Base-by-base conservation (phyloP, 176 grass and related monocot species). In the Oropetium thomaeum region DNA sequence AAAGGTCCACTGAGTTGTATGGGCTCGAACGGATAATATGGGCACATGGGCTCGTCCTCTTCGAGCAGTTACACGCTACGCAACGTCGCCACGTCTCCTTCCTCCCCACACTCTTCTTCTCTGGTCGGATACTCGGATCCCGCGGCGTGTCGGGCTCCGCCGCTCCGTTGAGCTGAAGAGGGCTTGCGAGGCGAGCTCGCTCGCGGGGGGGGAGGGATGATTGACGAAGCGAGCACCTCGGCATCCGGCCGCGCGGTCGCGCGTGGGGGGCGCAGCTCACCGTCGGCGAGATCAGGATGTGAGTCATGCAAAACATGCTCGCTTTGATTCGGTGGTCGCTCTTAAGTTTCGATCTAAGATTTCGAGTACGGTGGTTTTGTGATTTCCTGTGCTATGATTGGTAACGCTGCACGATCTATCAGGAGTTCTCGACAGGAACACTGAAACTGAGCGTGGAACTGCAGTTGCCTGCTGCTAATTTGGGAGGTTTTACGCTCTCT, bases 261-360 rank as follows among this genome's bases (percentile, higher is more conserved):
- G 25, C 70, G 47, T 31, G 64, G 59, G 5, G 44, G 71, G n/a
- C 82, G 72, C n/a, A 3, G 69, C 61, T 85, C 83, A 54, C 67
- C 67, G 16, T 79, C 69, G 64, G 35, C 64, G 64, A 86, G 79
- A 60, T 95, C 96, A 41, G 82, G 84, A 90, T 84, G 96, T 99
- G 83, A 80, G 75, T 59, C 35, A 38, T 19, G 27, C 20, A 70
- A 5, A 58, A 37, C 29, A 8, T 22, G 28, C 41, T 65, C 40
- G 58, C 43, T 72, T 83, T 43, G 48, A 67, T 96, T 69, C 35
- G 33, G 54, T 25, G 32, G 60, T 42, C 49, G 3, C 25, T 0
- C 67, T 42, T 34, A 60, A 42, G 62, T 82, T 16, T 49, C 23
- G 22, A 15, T 7, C 37, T 2, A 49, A 49, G 4, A 35, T 22